A percentile compares a stretch with the other conserved stretches of the same genome.
phyloP scores from a whole-genome alignment of 495 filamentous ascomycete genomes.

The Xylaria telfairii region DNA sequence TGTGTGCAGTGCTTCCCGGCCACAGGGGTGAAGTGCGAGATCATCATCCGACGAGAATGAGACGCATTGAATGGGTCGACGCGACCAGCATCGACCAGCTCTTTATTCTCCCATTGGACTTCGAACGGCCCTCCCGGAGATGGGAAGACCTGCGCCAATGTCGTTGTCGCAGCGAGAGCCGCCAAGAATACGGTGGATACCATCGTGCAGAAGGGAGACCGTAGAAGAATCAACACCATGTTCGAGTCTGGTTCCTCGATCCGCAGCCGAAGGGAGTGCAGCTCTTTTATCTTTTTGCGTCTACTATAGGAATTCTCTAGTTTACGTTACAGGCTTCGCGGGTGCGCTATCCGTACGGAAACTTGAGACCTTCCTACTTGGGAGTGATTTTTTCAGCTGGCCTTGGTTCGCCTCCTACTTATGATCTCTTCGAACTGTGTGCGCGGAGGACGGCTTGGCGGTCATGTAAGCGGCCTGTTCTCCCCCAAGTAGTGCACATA shows the following conservation, averaged over 20 bases:
- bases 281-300: neutral
- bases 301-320: neutral
- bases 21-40: constrained; percentile 17
- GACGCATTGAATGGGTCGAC: constrained; percentile 22
- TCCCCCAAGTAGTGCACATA: too few species aligned
- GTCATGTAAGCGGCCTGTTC: too few species aligned
- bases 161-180: constrained; percentile 9
- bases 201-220: constrained; percentile 12
- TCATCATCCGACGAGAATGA: constrained; percentile 19
- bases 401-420: neutral
- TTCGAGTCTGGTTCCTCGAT: neutral
- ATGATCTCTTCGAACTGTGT: neutral
- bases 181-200: neutral
- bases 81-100: constrained; percentile 11
- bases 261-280: neutral
- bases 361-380: constrained; percentile 19
- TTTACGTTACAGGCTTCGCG: neutral
- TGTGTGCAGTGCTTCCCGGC: neutral
- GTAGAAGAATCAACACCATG: neutral
- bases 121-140: neutral
- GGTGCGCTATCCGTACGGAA: neutral
- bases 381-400: constrained; percentile 21
- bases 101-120: constrained; percentile 21
- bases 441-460: too few species aligned
- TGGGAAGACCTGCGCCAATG: constrained; percentile 17